These are phyloP conservation scores for Nissolia schottii DNA, from an alignment of 306 rosid species.

Conservation along the genomic window DNA sequence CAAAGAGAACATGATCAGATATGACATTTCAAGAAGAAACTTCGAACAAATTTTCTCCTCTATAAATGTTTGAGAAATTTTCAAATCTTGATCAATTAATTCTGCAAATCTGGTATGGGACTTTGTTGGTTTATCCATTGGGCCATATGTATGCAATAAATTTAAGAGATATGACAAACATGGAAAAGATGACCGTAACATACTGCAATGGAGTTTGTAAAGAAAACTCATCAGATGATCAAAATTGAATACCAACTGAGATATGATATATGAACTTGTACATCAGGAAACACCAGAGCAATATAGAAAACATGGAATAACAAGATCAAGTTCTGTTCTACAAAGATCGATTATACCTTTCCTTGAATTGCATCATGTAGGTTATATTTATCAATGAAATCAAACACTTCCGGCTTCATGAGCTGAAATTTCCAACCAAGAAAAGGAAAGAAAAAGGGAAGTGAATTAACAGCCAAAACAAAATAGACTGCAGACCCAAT, in stretches of 20 bases:
- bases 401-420: constrained; percentile 81
- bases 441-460: not conserved
- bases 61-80: constrained; percentile 13
- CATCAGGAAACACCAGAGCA: not conserved
- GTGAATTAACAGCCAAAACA: constrained; percentile 18
- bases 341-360: constrained; percentile 52
- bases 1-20: not conserved
- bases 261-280: constrained; percentile 10
- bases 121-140: constrained; percentile 18
- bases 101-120: not conserved
- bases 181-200: constrained; percentile 12
- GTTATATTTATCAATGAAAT: constrained; percentile 83
- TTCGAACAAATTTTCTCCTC: not conserved
- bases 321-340: not conserved
- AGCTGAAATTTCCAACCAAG: constrained; percentile 56
- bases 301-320: constrained; percentile 19
- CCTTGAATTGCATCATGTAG: constrained; percentile 72
- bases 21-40: constrained; percentile 14
- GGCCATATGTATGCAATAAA: constrained; percentile 12
- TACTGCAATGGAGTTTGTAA: not conserved
- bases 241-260: not conserved
- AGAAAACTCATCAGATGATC: constrained; percentile 13
- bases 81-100: constrained; percentile 18
- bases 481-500: not conserved
- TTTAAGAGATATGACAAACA: constrained; percentile 1